These are phyloP conservation scores for Puya raimondii DNA, from an alignment of 176 grass and related monocot species.

Conservation along the genomic window DNA sequence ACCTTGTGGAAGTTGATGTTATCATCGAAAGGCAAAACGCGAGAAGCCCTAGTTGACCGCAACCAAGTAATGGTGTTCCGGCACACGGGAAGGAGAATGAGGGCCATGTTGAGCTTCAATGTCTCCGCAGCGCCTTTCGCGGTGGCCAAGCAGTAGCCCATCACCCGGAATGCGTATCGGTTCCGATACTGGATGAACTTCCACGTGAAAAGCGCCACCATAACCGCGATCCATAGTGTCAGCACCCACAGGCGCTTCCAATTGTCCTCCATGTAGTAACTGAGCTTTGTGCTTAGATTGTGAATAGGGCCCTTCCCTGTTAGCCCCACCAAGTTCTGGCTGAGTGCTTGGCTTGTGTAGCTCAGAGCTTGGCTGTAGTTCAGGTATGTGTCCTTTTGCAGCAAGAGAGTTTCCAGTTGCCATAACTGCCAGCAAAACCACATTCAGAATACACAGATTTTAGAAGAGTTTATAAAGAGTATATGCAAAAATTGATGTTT, in stretches of 20 bases:
- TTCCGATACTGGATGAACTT: constrained; percentile 88
- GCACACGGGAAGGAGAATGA: constrained; percentile 85
- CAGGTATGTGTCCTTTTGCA: constrained; percentile 89
- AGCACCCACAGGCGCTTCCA: constrained; percentile 96
- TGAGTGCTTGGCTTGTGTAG: constrained; percentile 73
- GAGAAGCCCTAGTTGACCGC: constrained; percentile 61
- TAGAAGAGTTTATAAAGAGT: background rate
- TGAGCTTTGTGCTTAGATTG: constrained; percentile 59
- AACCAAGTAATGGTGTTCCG: constrained; percentile 97
- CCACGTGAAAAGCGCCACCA: constrained; percentile 81
- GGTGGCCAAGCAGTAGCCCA: constrained; percentile 80
- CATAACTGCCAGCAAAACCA: constrained; percentile 46
- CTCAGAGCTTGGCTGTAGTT: constrained; percentile 89
- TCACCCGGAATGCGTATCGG: constrained; percentile 58
- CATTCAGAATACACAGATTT: background rate
- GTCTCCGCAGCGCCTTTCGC: constrained; percentile 97
- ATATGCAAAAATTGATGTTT: background rate
- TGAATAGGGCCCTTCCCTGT: constrained; percentile 46
- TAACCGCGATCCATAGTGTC: constrained; percentile 70
- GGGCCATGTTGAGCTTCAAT: constrained; percentile 94
- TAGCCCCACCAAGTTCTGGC: constrained; percentile 63
- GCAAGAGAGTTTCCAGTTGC: constrained; percentile 82
- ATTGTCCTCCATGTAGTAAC: constrained; percentile 89
- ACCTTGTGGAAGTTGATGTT: constrained; percentile 98
- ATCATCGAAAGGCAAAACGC: constrained; percentile 80